Evolutionary conservation across 1,284 basidiomycete species (phyloP).

Genomic region (Peniophora sp.): DNA sequence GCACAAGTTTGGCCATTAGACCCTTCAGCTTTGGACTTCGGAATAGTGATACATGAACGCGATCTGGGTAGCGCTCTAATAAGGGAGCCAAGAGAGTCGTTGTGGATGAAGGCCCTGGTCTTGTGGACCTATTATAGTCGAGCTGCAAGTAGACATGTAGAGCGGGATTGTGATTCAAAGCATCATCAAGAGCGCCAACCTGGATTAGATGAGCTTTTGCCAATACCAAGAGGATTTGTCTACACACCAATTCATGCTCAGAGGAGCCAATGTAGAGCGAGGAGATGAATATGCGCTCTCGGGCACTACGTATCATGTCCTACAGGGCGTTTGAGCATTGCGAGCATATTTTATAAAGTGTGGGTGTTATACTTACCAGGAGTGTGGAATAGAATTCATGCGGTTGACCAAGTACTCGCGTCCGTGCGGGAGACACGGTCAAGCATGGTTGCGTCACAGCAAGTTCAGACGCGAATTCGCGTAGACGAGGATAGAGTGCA

Average conservation of each 20-base stretch:
- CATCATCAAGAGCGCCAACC: slow-evolving; percentile 39
- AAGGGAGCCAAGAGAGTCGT: slow-evolving; percentile 71
- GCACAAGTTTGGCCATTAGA: slow-evolving; percentile 70
- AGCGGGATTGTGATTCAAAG: slow-evolving; percentile 50
- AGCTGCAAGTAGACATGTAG: slow-evolving; percentile 74
- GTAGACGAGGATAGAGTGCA: background rate
- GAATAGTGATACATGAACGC: slow-evolving; percentile 76
- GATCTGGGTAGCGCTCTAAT: slow-evolving; percentile 60
- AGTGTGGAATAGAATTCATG: background rate
- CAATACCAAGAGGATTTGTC: slow-evolving; percentile 6
- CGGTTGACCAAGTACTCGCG: background rate
- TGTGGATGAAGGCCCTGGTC: slow-evolving; percentile 72
- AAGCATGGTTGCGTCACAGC: background rate
- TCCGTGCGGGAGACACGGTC: background rate
- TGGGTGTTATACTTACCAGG: background rate
- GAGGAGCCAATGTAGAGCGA: slow-evolving; percentile 40
- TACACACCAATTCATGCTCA: slow-evolving; percentile 24
- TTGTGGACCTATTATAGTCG: slow-evolving; percentile 89
- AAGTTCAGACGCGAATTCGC: background rate
- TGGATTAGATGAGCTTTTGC: slow-evolving; percentile 1
- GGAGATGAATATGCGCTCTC: slow-evolving; percentile 76
- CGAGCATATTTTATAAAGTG: background rate
- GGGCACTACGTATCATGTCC: slow-evolving; percentile 71
- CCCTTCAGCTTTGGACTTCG: slow-evolving; percentile 81
- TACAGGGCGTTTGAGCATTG: slow-evolving; percentile 19